Percentiles rank a stretch among this genome's conserved stretches.
Conservation (phyloP, 2,329 filamentous ascomycete genomes). For the Cladosporium sp. region DNA sequence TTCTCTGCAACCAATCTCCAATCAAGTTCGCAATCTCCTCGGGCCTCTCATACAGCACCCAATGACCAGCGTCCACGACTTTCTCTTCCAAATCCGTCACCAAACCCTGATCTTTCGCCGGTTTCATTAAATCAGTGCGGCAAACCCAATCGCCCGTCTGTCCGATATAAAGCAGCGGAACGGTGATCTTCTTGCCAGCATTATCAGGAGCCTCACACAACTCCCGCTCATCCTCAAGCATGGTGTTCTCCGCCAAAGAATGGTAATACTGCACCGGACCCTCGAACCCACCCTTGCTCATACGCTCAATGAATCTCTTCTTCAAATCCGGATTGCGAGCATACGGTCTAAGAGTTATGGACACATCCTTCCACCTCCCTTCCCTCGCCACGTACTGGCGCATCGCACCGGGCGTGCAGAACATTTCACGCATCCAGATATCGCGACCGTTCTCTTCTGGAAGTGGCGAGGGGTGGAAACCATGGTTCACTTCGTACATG, state of each 20-base stretch:
- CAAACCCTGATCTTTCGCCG: conserved; percentile 23
- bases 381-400: conserved; percentile 24
- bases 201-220: conserved; percentile 24
- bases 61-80: conserved; percentile 34
- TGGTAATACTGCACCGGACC: conserved; percentile 38
- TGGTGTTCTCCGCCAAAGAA: conserved; percentile 26
- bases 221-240: conserved; percentile 24
- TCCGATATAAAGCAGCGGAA: conserved; percentile 36
- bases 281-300: conserved; percentile 33
- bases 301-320: conserved; percentile 33
- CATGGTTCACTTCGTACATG: conserved; percentile 21
- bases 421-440: conserved; percentile 34
- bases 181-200: conserved; percentile 30
- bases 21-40: conserved; percentile 23
- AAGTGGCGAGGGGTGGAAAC: conserved; percentile 14
- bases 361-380: conserved; percentile 20
- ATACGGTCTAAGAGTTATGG: conserved; percentile 31
- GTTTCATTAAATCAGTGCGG: conserved; percentile 28
- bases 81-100: conserved; percentile 32
- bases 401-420: conserved; percentile 35
- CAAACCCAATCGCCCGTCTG: conserved; percentile 34
- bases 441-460: conserved; percentile 24
- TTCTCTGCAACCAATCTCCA: conserved; percentile 16
- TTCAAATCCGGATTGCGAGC: conserved; percentile 28
- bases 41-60: conserved; percentile 34